These are phyloP conservation scores for Nevesoporus exiguus DNA, from an alignment of 768 basidiomycete species.

Conservation along the genomic window DNA sequence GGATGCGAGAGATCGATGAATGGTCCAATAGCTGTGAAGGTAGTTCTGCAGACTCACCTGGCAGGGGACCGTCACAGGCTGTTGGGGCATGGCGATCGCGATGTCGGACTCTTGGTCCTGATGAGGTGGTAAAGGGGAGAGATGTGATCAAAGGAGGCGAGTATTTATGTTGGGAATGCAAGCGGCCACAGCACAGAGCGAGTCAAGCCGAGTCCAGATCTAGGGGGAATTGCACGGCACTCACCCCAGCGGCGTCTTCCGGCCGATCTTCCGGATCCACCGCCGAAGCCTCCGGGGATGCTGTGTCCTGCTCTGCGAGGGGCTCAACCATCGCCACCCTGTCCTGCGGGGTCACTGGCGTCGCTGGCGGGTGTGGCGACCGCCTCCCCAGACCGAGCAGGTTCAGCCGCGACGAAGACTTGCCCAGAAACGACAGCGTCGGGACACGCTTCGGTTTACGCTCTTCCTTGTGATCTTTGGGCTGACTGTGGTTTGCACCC, in stretches of 20 bases:
- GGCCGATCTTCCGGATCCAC: constrained; percentile 24
- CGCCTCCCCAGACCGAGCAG: constrained; percentile 27
- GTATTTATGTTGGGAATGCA: constrained; percentile 14
- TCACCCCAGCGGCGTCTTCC: constrained; percentile 23
- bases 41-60: constrained; percentile 33
- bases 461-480: constrained; percentile 20
- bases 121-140: constrained; percentile 5
- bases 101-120: constrained; percentile 16
- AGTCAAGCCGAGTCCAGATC: constrained; percentile 9
- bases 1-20: background rate
- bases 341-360: constrained; percentile 25
- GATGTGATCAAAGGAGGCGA: constrained; percentile 6
- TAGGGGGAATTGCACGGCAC: constrained; percentile 1
- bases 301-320: constrained; percentile 13
- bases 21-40: background rate
- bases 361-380: constrained; percentile 29
- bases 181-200: constrained; percentile 13
- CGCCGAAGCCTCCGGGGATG: constrained; percentile 24
- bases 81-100: constrained; percentile 27
- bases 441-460: constrained; percentile 23
- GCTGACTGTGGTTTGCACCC: constrained; percentile 29
- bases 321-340: constrained; percentile 5
- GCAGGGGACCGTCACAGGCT: constrained; percentile 42
- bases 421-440: constrained; percentile 25
- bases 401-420: constrained; percentile 28